Percentiles rank a stretch among this genome's conserved stretches.
Evolutionary conservation across 2,329 filamentous ascomycete species (phyloP).

Genomic region (Aspergillus fischeri): DNA sequence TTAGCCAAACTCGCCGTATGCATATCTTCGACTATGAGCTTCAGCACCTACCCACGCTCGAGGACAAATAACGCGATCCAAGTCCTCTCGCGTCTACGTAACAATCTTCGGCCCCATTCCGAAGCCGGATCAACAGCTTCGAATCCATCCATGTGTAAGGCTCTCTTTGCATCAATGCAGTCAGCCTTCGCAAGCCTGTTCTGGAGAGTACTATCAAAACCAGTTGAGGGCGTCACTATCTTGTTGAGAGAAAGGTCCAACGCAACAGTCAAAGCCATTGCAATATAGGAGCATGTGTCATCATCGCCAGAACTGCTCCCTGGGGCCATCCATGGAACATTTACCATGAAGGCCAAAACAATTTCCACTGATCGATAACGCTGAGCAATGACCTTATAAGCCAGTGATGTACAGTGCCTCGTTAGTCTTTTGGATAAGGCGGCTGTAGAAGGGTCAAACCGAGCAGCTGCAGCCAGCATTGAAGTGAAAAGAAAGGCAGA

Average conservation of each 20-base stretch:
- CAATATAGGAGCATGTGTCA: constrained; percentile 67
- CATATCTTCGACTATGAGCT: neutral
- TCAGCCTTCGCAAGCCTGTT: constrained; percentile 59
- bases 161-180: constrained; percentile 63
- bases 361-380: constrained; percentile 69
- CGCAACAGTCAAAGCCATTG: constrained; percentile 65
- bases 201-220: constrained; percentile 44
- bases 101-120: constrained; percentile 56
- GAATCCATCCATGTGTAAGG: constrained; percentile 65
- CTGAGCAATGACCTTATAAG: constrained; percentile 57
- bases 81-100: constrained; percentile 63
- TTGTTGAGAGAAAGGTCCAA: constrained; percentile 68
- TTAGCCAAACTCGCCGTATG: neutral
- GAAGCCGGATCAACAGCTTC: constrained; percentile 58
- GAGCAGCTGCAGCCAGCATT: constrained; percentile 63
- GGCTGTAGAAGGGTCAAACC: constrained; percentile 62
- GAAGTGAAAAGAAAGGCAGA: constrained; percentile 71
- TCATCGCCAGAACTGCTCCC: constrained; percentile 50
- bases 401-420: constrained; percentile 60
- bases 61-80: constrained; percentile 71
- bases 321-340: constrained; percentile 68
- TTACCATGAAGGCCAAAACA: constrained; percentile 70
- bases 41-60: constrained; percentile 54
- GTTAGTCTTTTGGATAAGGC: constrained; percentile 64
- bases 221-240: constrained; percentile 55